Evolutionary conservation across 805 yeast genomes (phyloP).

Genomic region (Cyberlindnera veronae): DNA sequence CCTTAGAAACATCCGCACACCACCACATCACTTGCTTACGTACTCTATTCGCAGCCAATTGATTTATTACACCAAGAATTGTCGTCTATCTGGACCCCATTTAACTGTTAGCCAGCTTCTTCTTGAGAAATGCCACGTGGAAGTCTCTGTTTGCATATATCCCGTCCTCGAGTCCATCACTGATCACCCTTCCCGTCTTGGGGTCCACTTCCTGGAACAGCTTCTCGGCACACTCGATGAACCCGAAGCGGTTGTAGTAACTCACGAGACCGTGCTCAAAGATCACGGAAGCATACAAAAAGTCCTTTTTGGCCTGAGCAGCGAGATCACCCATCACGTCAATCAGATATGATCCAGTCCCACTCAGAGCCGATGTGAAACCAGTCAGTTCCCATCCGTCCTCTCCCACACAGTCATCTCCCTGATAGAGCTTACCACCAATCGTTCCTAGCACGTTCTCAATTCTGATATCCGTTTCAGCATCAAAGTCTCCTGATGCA

Average conservation of each 20-base stretch:
- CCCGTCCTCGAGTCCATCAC: constrained; percentile 20
- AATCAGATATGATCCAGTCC: constrained; percentile 21
- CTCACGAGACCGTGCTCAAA: constrained; percentile 18
- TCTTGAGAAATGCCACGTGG: constrained; percentile 21
- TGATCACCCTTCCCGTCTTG: constrained; percentile 19
- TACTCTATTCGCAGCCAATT: no score
- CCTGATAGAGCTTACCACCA: constrained; percentile 13
- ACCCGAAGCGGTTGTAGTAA: constrained; percentile 21
- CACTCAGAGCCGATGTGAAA: constrained; percentile 19
- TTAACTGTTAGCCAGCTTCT: neutral
- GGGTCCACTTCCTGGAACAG: constrained; percentile 13
- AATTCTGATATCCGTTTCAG: neutral
- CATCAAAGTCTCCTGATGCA: constrained; percentile 3
- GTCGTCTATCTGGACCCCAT: neutral
- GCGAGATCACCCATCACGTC: constrained; percentile 4
- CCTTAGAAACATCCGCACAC: no score
- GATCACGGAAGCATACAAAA: constrained; percentile 17
- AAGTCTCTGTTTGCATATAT: constrained; percentile 20
- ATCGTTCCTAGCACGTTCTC: constrained; percentile 17
- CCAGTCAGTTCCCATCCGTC: constrained; percentile 22
- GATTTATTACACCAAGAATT: neutral
- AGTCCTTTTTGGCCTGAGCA: neutral
- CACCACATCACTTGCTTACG: no score
- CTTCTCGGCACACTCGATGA: constrained; percentile 13
- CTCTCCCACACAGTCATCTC: neutral